These are phyloP conservation scores for Aspergillus fischeri DNA, from an alignment of 2,329 filamentous ascomycete genomes.

Conservation along the genomic window DNA sequence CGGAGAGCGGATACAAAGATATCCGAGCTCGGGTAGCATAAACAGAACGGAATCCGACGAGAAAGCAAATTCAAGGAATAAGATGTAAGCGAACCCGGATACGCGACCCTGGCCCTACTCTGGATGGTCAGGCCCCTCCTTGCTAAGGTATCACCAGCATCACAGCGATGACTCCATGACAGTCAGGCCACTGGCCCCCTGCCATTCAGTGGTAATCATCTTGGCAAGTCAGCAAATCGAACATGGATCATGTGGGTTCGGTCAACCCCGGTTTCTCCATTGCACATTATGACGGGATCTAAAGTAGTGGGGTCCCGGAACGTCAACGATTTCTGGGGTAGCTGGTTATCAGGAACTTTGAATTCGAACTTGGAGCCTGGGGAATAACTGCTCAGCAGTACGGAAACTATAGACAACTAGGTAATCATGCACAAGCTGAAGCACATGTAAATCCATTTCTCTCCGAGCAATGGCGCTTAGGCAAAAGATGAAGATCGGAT, in stretches of 20 bases:
- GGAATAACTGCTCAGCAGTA: not conserved
- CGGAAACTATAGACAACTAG: not conserved
- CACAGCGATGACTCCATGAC: not conserved
- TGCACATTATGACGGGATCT: not conserved
- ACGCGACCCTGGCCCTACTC: not conserved
- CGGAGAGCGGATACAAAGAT: not conserved
- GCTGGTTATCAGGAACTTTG: not conserved
- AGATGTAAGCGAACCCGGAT: not conserved
- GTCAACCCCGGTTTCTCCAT: not conserved
- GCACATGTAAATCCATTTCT: not conserved
- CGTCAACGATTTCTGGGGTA: not conserved
- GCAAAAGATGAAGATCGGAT: not conserved
- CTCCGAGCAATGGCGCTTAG: not conserved
- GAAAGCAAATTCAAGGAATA: not conserved
- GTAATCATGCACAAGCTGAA: not conserved
- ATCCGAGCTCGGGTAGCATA: not conserved
- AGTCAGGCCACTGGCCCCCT: not conserved
- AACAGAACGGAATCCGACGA: constrained; percentile 2
- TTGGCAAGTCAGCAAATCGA: not conserved
- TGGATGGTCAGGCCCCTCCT: not conserved
- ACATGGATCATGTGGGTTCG: not conserved
- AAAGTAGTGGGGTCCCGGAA: not conserved
- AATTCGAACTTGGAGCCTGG: no score
- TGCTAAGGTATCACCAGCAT: not conserved
- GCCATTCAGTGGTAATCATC: not conserved